Conservation (phyloP, 495 filamentous ascomycete genomes). For the Neurospora hispaniola region DNA sequence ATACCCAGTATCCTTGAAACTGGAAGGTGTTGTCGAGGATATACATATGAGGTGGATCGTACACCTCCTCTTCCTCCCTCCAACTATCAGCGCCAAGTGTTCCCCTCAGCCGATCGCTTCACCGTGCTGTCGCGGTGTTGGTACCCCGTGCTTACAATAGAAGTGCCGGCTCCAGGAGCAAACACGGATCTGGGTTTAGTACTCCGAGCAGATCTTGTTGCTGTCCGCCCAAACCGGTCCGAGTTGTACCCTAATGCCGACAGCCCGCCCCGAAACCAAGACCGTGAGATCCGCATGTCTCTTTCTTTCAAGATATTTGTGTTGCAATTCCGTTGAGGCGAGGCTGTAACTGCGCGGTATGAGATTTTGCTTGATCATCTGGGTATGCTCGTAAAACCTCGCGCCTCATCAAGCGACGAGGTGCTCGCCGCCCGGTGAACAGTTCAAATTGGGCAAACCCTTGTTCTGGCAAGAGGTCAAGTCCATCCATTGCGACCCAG, state of each 20-base stretch:
- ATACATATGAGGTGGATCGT: neutral
- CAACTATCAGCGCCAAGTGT: neutral
- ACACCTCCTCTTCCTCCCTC: neutral
- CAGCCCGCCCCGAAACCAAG: neutral
- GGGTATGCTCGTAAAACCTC: conserved; percentile 48
- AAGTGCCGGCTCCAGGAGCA: neutral
- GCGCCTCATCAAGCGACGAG: conserved; percentile 54
- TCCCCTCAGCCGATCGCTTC: neutral
- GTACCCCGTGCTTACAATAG: neutral
- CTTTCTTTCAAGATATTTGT: conserved; percentile 6
- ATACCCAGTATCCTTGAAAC: neutral
- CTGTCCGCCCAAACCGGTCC: neutral
- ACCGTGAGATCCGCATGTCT: neutral
- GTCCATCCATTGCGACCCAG: conserved; percentile 62
- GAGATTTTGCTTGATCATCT: conserved; percentile 23
- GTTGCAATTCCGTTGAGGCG: conserved; percentile 21
- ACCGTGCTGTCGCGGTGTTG: neutral
- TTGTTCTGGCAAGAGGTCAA: conserved; percentile 65
- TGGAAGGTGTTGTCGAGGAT: neutral
- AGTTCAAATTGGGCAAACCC: conserved; percentile 71
- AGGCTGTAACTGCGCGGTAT: conserved; percentile 19
- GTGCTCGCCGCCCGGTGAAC: conserved; percentile 62
- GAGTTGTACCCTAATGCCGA: neutral
- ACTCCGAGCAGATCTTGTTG: neutral
- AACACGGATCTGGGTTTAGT: neutral